Base-by-base conservation (phyloP, 345 rosid genomes). In the Gossypium thurberi region DNA sequence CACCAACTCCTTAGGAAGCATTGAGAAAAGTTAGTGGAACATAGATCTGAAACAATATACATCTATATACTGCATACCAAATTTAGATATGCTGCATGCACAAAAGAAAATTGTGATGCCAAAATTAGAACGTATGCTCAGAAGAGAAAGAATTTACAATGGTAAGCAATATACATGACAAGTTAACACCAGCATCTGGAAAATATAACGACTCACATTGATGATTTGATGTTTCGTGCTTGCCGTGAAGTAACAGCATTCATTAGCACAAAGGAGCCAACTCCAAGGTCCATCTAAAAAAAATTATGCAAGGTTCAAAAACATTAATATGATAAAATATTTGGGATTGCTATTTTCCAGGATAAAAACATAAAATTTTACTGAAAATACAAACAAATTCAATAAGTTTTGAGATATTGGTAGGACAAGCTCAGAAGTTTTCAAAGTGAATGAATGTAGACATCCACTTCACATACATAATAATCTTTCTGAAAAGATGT, bases 231-330 rank as follows among this genome's bases (percentile, higher is more conserved):
- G 47, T 83, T 74, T 18, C 94, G 86, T 47, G 99, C 98, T 89
- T 92, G 93, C 15, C 89, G 85, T 70, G 97, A 94, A 72, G 88
- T 91, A 72, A 92, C 76, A 72, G 99, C 81, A 80, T 92, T 89
- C 51, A 87, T 87, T 52, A 90, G 50, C 40, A 90, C 88, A 87
- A 95, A 95, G 74, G 96, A 92, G 69, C 98, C 99, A 69, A 95
- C 98, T 44, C 99, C 99, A 74, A 92, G 87, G 86, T 92, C 98
- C 99, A 92, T 92, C 98, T 92, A 82, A 83, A 23, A 78, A 18
- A 79, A 33, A 73, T 77, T 17, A 58, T 42, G 74, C 11, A 60
- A 67, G 50, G 23, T 8, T 42, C 66, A 42, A 9, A 25, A 21
- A 42, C 21, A 26, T 75, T 6, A 9, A 50, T 4, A 1, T 7